Evolutionary conservation across 106 monocot genomes (phyloP), one percentile per base, ranked within the genome.

Genomic region (Platanthera zijinensis): DNA sequence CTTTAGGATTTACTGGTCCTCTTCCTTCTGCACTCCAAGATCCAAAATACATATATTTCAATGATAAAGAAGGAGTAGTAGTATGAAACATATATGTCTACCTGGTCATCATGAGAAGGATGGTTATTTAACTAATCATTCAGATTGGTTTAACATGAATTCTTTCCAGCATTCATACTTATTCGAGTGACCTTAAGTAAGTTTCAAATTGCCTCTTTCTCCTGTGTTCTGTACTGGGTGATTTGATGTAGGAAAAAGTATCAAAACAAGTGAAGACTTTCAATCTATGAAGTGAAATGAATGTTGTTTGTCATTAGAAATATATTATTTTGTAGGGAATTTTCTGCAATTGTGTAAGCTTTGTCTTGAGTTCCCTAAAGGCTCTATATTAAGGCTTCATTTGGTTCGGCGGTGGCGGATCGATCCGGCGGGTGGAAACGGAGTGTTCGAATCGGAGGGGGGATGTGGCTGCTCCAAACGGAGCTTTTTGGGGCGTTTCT

Each of bases 1-100:
- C 92, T 73, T 89, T 85, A 17, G 84, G 83, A 82, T 92, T 92
- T 7, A 89, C 71, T 30, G 52, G 78, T 59, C 89, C 89, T 87
- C 92, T 87, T 10, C 89, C 92, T 75, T 78, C 92, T 92, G 72
- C 49, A 66, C 11, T 47, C 69, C 22, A 79, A 73, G 32, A 51
- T 72, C 18, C 5, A 72, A 46, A 47, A 53, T 15, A 69, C 49
- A 75, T 19, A 51, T 10, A 70, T 47, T 66, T 74, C 18, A 47
- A 69, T 57, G 51, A 62, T 63, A 39, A 73, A 50, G 62, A 21
- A 4, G 2, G 10, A n/a, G 49, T 21, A 21, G 49, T 11, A 21
- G 3, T 9, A n/a, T 51, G 48, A 70, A 72, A 49, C 6, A 49
- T 10, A 51, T 1, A 51, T 21, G 19, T 19, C 18, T 21, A 14